These are phyloP conservation scores for Blepharisma japonicum DNA, from an alignment of 73 alveolate genomes.

Conservation along the genomic window DNA sequence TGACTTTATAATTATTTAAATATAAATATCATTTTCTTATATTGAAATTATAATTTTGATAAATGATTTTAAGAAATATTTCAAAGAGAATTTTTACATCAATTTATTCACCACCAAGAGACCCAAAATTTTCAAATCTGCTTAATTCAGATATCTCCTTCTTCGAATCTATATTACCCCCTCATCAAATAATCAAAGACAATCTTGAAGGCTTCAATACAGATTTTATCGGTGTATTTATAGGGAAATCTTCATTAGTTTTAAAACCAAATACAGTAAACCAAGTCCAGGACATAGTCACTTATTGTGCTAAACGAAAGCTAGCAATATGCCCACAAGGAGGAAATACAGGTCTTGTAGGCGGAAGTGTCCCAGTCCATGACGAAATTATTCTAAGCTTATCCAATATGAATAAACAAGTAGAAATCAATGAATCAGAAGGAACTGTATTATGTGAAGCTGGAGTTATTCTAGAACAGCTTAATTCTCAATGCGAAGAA, in stretches of 20 bases:
- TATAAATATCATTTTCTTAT: too few relatives aligned
- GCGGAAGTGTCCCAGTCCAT: conserved; percentile 27
- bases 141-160: not conserved
- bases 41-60: too few relatives aligned
- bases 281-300: conserved; percentile 50
- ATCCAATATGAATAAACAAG: conserved; percentile 62
- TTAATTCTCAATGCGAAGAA: conserved; percentile 46
- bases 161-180: conserved; percentile 29
- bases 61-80: too few relatives aligned
- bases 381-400: conserved; percentile 73
- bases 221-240: not conserved
- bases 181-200: not conserved
- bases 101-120: too few relatives aligned
- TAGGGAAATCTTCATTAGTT: conserved; percentile 57
- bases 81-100: too few relatives aligned
- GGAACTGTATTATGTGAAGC: conserved; percentile 68
- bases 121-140: too few relatives aligned
- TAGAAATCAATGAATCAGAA: conserved; percentile 57
- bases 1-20: too few relatives aligned
- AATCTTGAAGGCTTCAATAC: conserved; percentile 21
- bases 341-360: conserved; percentile 79
- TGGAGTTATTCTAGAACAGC: conserved; percentile 66
- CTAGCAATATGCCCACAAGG: conserved; percentile 84
- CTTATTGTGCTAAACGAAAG: conserved; percentile 60
- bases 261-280: conserved; percentile 69